Base-by-base conservation (phyloP, 805 yeast genomes). In the Starmerella gropengiesseri region DNA sequence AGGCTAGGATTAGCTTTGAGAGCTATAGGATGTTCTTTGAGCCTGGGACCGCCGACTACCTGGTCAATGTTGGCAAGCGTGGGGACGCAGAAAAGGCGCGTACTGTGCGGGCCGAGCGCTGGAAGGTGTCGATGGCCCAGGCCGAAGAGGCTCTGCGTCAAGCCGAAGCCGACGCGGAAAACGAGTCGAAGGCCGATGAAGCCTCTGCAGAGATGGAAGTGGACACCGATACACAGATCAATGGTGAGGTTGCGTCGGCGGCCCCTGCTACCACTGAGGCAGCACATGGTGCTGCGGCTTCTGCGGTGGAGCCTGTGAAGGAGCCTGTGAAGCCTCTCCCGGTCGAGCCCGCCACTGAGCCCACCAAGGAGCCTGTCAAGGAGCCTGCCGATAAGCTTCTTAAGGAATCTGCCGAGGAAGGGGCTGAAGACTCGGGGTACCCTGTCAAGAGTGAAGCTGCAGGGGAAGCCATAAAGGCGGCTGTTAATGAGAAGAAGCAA, bases 21-120 rank as follows among this genome's bases (percentile, higher is more conserved):
- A 75, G 86, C 3, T 91, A 84, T 61, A 71, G 82, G 49, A 63
- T 91, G 55, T 77, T 81, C 57, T 86, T 89, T 58, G 94, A 84
- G 57, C 71, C 80, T 4, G 77, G 71, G 5, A 75, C 94, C 0
- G 75, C 71, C 50, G 98, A 91, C 63, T 79, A 78, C 49, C 85
- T 81, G 54, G 46, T 55, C 28, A 44, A 38, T 20, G 19, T 33
- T 13, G 46, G 40, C 32, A 26, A 41, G 30, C 25, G 30, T 7
- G 41, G 41, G 14, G 35, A 42, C 22, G 43, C 40, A 5, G 39
- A 22, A 16, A 13, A 20, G 7, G 44, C 54, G 18, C 23, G 27
- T 9, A 34, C 36, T 8, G 29, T 17, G 11, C 49, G 56, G 16
- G 8, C 32, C 1, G 12, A 39, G 29, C 41, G 54, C 11, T 53